phyloP scores from a whole-genome alignment of 352 stramenopile species.

The Phytophthora pluvialis region DNA sequence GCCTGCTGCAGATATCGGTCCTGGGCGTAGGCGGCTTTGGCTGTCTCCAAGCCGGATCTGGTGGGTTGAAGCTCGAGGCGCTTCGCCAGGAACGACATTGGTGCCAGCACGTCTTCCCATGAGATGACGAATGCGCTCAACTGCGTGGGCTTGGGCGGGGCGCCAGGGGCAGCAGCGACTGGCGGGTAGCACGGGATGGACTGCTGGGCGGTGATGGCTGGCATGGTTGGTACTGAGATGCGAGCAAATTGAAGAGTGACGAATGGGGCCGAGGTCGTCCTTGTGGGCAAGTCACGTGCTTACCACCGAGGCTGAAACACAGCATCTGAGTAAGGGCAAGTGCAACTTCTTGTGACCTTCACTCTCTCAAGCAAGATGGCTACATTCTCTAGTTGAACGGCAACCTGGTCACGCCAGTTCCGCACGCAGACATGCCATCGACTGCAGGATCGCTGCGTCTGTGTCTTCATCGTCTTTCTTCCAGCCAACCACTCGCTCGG shows the following conservation, averaged over 20 bases:
- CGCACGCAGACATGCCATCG: constrained; percentile 14
- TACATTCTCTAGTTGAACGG: constrained; percentile 17
- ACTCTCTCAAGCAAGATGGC: constrained; percentile 18
- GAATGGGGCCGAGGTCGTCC: too few species aligned
- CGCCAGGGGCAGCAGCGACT: constrained; percentile 3
- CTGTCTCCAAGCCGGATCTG: constrained; percentile 38
- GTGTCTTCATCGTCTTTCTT: constrained; percentile 16
- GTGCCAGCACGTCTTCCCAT: constrained; percentile 67
- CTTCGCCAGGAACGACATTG: constrained; percentile 47
- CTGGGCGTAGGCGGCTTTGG: constrained; percentile 31
- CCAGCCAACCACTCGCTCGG: neutral
- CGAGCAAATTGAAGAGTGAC: constrained; percentile 25
- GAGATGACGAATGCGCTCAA: constrained; percentile 49
- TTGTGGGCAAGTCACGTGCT: too few species aligned
- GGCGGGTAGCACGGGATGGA: constrained; percentile 26
- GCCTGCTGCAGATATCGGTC: constrained; percentile 64
- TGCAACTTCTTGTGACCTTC: constrained; percentile 31
- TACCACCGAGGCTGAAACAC: too few species aligned
- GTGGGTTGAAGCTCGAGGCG: constrained; percentile 53
- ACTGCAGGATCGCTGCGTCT: constrained; percentile 30
- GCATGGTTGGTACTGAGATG: constrained; percentile 5
- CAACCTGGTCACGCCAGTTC: too few species aligned
- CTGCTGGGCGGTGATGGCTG: constrained; percentile 7
- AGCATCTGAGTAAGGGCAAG: constrained; percentile 7
- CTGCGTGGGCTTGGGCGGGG: neutral